Evolutionary conservation across 2,329 filamentous ascomycete species (phyloP).

Genomic region (Neofusicoccum sp.): DNA sequence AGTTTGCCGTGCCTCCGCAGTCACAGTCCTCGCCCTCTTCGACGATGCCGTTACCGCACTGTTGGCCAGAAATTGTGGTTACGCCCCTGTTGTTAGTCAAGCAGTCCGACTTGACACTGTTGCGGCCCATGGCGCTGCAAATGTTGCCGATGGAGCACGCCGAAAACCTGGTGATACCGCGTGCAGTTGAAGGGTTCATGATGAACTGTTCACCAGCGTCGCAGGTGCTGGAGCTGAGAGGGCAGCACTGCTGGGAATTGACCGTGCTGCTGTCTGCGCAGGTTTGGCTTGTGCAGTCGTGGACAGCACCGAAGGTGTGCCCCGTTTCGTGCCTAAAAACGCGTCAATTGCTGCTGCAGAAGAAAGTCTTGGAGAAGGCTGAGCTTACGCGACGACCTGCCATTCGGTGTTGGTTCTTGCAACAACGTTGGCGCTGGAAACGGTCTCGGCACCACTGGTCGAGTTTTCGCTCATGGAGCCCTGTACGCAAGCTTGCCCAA

Average conservation of each 20-base stretch:
- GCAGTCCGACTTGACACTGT: conserved; percentile 73
- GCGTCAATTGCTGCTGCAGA: not conserved
- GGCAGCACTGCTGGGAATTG: conserved; percentile 73
- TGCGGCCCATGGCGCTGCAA: conserved; percentile 77
- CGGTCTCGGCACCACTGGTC: conserved; percentile 58
- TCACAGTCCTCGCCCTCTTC: conserved; percentile 94
- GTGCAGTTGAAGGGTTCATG: conserved; percentile 89
- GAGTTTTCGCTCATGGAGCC: conserved; percentile 43
- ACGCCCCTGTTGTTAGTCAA: conserved; percentile 84
- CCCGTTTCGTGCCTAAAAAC: conserved; percentile 69
- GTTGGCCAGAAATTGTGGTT: conserved; percentile 73
- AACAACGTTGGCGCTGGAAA: conserved; percentile 86
- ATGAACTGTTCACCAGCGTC: conserved; percentile 78
- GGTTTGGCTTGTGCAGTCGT: conserved; percentile 75
- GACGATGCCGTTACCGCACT: conserved; percentile 96
- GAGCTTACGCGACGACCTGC: conserved; percentile 77
- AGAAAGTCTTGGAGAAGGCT: not conserved
- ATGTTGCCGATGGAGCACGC: conserved; percentile 90
- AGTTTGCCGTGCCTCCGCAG: conserved; percentile 75
- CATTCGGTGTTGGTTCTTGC: conserved; percentile 80
- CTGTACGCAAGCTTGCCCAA: conserved; percentile 78
- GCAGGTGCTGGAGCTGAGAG: conserved; percentile 61
- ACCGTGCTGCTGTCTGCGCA: conserved; percentile 64
- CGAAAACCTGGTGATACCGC: conserved; percentile 75
- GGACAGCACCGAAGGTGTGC: conserved; percentile 92